A percentile compares a stretch with the other conserved stretches of the same genome.
phyloP scores from a whole-genome alignment of 108 stramenopile species.

The Pseudonitzschia delicatissima region DNA sequence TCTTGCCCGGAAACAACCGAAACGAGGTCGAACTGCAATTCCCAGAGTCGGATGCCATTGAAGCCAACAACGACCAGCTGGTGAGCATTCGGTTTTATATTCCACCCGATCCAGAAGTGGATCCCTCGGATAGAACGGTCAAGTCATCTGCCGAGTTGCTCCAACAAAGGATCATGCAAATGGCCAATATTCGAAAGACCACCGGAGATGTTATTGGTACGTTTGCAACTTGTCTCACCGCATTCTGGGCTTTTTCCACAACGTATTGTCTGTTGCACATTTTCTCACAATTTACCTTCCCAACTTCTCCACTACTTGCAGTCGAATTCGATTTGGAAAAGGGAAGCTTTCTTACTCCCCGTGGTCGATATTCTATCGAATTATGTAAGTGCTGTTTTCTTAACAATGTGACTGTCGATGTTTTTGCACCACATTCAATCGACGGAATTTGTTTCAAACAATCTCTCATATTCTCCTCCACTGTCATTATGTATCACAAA shows the following conservation, averaged over 20 bases:
- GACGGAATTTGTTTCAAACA: neutral
- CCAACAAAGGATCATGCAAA: constrained; percentile 73
- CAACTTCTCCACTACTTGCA: neutral
- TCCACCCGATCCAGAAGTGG: constrained; percentile 86
- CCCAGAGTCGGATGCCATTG: constrained; percentile 82
- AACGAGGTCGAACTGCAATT: constrained; percentile 92
- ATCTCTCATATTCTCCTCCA: neutral
- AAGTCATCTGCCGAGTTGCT: constrained; percentile 74
- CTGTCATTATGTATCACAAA: neutral
- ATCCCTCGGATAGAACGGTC: constrained; percentile 72
- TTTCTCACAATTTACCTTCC: neutral
- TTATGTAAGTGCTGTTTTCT: constrained; percentile 45
- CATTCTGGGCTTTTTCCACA: neutral
- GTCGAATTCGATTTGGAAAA: constrained; percentile 84
- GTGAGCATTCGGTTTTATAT: constrained; percentile 92
- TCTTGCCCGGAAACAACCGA: constrained; percentile 85
- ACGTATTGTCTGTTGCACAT: neutral
- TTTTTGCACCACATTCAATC: no score
- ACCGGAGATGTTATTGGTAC: constrained; percentile 88
- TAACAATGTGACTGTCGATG: neutral
- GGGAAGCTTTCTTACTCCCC: constrained; percentile 95
- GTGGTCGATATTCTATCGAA: constrained; percentile 95
- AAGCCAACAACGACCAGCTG: constrained; percentile 85
- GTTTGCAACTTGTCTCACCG: neutral
- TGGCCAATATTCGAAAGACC: constrained; percentile 85